Evolutionary conservation across 2,329 filamentous ascomycete genomes (phyloP), one percentile per base, ranked within the genome.

Genomic region (Cadophora malorum): DNA sequence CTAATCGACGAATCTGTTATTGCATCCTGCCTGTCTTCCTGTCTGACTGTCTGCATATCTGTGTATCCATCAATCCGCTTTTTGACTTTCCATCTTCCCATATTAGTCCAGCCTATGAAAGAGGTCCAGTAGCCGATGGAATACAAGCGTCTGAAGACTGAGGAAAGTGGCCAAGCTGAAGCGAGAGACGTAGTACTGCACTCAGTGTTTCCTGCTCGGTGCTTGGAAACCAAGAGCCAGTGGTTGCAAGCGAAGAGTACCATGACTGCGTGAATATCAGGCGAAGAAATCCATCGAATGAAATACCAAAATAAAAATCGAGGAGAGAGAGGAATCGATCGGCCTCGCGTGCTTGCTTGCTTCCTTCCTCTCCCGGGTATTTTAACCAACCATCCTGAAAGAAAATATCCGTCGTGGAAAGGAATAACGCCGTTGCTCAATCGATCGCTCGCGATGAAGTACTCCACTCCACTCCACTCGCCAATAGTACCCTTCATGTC

Each of bases 331-430:
- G 19, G 19, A 38, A 38, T 63, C 58, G 28, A 38, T 53, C 35
- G 41, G 25, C 14, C 47, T 63, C 35, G 28, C 8, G 31, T n/a
- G 28, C 50, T 9, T 56, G 28, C 53, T 31, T 63, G 45, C 60
- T 52, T 38, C 8, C 35, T 38, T 38, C 12, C 28, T 63, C 21
- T 63, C 28, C 60, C 25, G 47, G 60, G 60, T 63, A 63, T 63
- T 63, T 50, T 47, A 63, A 52, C 60, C 60, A 53, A 35, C 60
- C 60, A 58, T 58, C 55, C 55, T 58, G 33, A 58, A 56, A 41
- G 8, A 25, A 38, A 35, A 23, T 23, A 23, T 56, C 28, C n/a
- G 12, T 58, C n/a, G 52, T 2, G 16, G 52, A 21, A 56, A 63
- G 3, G 35, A 63, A 53, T 19, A 63, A 63, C 60, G 62, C 62